phyloP scores from a whole-genome alignment of 2,329 filamentous ascomycete species.

The Neofusicoccum laricinum region DNA sequence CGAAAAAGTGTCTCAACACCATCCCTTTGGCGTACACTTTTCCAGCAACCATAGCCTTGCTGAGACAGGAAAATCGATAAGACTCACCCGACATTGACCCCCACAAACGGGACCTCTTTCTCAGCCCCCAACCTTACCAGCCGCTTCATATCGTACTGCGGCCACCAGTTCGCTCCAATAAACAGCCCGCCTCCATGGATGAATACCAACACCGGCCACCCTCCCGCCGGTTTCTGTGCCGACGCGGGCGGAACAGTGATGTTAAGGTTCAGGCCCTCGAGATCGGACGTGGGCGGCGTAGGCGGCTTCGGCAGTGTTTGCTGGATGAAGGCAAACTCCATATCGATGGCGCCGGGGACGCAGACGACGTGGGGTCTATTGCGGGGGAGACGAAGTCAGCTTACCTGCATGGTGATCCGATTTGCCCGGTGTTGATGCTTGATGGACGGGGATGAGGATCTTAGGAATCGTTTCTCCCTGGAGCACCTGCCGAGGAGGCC shows the following conservation, averaged over 20 bases:
- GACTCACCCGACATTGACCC: conserved; percentile 48
- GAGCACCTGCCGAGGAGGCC: too few species aligned
- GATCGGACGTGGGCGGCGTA: conserved; percentile 40
- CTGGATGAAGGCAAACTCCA: conserved; percentile 51
- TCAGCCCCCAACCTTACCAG: conserved; percentile 46
- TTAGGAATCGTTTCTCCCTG: too few species aligned
- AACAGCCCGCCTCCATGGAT: conserved; percentile 54
- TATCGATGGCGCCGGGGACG: conserved; percentile 40
- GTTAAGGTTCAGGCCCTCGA: conserved; percentile 53
- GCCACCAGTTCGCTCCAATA: conserved; percentile 52
- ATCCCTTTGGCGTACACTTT: too few species aligned
- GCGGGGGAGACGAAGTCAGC: conserved; percentile 12
- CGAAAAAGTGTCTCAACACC: too few species aligned
- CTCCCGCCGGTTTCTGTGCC: conserved; percentile 23
- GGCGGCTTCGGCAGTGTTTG: conserved; percentile 39
- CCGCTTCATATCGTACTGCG: conserved; percentile 48
- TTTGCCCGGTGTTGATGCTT: neutral
- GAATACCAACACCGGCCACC: conserved; percentile 51
- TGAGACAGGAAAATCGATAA: neutral
- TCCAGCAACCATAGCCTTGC: neutral
- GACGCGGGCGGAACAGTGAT: conserved; percentile 44
- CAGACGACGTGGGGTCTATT: conserved; percentile 40
- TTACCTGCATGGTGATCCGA: too few species aligned
- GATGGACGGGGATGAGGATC: too few species aligned
- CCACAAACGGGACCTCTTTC: conserved; percentile 46